Base-by-base conservation (phyloP, 805 yeast species). In the Candida coquimbonensis region DNA sequence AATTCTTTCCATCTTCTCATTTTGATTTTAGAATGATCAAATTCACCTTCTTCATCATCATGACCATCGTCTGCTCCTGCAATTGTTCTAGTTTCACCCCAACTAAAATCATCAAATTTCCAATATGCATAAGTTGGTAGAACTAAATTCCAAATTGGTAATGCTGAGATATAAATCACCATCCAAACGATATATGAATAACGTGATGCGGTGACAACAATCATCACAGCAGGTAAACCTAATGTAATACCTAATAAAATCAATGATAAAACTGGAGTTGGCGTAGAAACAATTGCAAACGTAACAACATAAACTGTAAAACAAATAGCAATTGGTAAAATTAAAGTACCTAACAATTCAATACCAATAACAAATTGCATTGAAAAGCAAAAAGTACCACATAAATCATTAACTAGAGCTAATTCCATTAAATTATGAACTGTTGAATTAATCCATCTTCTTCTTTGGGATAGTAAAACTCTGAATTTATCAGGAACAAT, bases 371-470 rank as follows among this genome's bases (percentile, higher is more conserved):
- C 87, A 66, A 89, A 89, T 65, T 89, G 96, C 97, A 89, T 89
- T 1, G 96, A 88, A 56, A 90, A 86, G 56, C 96, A 88, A 62
- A 89, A 89, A 0, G 95, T 87, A 54, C 97, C 97, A 73, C 97
- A 89, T 52, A 90, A 72, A 62, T 89, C 96, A 44, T 80, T 80
- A 19, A 89, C 90, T 50, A 87, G 67, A 5, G 83, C 86, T 58
- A 89, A 77, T 64, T 89, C 97, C 80, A 90, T 76, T 64, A 89
- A 75, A 60, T 89, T 89, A 65, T 89, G 97, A 34, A 89, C 90
- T 0, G 97, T 90, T 5, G 96, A 89, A 64, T 89, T 89, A 56
- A 89, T 89, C 97, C 97, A 89, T 63, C 97, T 85, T 69, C 97
- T 87, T 63, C 97, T 83, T 63, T 89, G 97, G 1, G 96, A 89